Base-by-base conservation (phyloP, 164 flowering plant genomes). In the Magnolia kwangsiensis region DNA sequence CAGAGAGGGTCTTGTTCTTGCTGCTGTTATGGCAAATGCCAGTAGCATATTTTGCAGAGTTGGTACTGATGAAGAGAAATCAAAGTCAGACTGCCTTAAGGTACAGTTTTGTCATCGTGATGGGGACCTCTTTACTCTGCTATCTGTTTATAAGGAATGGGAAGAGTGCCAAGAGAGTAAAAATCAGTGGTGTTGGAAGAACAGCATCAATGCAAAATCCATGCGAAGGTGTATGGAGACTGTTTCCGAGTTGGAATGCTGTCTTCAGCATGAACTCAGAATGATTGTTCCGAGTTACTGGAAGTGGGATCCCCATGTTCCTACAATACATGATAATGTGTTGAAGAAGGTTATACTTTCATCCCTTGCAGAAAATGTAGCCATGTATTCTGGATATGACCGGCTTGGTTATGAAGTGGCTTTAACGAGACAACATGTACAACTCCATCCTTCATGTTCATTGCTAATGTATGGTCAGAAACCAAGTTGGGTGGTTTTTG, bases 1-100 rank as follows among this genome's bases (percentile, higher is more conserved):
- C n/a, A 88, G 81, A 80, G 99, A 96, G 81, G 99, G 98, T 65
- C 72, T 94, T 78, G 90, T 92, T 77, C 97, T 96, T 80, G 97
- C 98, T 75, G 90, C 98, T 81, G 90, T 94, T 45, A 92, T 94
- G 98, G 92, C 98, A 8, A 96, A 94, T 87, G 85, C 98, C 49
- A 90, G 92, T 78, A 92, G 91, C 86, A 90, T 96, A 74, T 96
- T 96, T 83, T 96, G 98, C 85, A 87, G 99, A 85, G 91, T 94
- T 78, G 99, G 99, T 45, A 86, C 71, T 24, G 84, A 81, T 29
- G 90, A 85, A 65, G 90, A 92, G n/a, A 96, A 96, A 79, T 80
- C 77, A 19, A 94, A 86, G 81, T 86, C 98, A 24, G 99, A 96
- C 80, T 78, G 90, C 79, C 87, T 84, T n/a, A 96, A 94, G 87